Base-by-base conservation (phyloP, 2,329 filamentous ascomycete genomes). In the Colletotrichum abscissum region DNA sequence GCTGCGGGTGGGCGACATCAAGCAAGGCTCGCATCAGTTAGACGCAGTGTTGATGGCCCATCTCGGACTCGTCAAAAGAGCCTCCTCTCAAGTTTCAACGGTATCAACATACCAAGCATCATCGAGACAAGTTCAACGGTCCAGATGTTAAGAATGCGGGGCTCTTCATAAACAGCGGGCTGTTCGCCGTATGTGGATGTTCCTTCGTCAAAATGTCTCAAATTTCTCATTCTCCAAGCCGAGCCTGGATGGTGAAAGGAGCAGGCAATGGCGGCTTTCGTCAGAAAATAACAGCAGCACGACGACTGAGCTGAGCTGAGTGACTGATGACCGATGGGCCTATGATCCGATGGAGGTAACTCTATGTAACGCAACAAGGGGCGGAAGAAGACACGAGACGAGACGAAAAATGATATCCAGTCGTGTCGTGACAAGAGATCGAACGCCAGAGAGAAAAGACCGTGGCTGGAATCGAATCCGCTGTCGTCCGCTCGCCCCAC, bases 401-500 rank as follows among this genome's bases (percentile, higher is more conserved):
- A 52, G 33, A 52, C n/a, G 22, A 22, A 11, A 28, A 49, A n/a
- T 35, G 26, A 42, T 33, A 42, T 52, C 28, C 26, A 22, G 30
- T 30, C 19, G 26, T 49, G 30, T 30, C 19, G 19, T 49, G 5
- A 49, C 42, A 49, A 63, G 60, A 62, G 30, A 42, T 11, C 22
- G 5, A 54, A 28, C 26, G 22, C 12, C 26, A 68, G 24, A 59
- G 26, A 24, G 9, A 59, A 19, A 64, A 30, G 26, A 35, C 59
- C 38, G 65, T 63, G 69, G 65, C 59, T 63, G 69, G 65, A 72
- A 55, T 22, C 63, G 46, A 64, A 30, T 19, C 46, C 33, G 49
- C 33, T 26, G 49, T 64, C 49, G 22, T 64, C 62, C 62, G 62
- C 62, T 28, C 49, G 62, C 62, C 49, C 49, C 62, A 64, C 49